phyloP scores from a whole-genome alignment of 176 grass and related monocot genomes.

The Metroxylon sagu region DNA sequence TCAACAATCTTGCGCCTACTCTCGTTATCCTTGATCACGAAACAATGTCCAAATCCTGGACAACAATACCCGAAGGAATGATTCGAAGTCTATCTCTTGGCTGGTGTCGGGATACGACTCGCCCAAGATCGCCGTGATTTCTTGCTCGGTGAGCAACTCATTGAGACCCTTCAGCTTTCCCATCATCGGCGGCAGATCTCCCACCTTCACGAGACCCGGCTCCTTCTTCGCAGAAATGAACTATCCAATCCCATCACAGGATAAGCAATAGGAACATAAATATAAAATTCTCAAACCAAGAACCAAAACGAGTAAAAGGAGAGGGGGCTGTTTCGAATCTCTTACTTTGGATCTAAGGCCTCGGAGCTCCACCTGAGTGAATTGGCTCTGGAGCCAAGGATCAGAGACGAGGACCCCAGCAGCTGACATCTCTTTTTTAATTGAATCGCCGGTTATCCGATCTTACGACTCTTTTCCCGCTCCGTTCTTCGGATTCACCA shows the following conservation, averaged over 20 bases:
- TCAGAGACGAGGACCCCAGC: slow-evolving; percentile 87
- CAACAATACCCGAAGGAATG: slow-evolving; percentile 54
- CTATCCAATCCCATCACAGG: slow-evolving; percentile 26
- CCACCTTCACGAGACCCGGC: slow-evolving; percentile 55
- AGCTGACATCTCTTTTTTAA: no score
- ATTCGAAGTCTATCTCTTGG: slow-evolving; percentile 87
- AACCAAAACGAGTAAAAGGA: neutral
- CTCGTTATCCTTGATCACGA: no score
- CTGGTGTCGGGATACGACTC: slow-evolving; percentile 51
- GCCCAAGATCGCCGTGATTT: slow-evolving; percentile 50
- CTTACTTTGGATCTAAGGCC: slow-evolving; percentile 80
- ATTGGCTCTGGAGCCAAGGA: slow-evolving; percentile 90
- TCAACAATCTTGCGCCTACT: no score
- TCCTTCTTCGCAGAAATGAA: slow-evolving; percentile 63
- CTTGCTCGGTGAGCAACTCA: slow-evolving; percentile 53
- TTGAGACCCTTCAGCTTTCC: slow-evolving; percentile 72
- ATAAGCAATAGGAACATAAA: neutral
- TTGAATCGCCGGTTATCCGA: no score
- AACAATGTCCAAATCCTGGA: no score
- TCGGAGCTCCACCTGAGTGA: slow-evolving; percentile 98
- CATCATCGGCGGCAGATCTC: slow-evolving; percentile 72
- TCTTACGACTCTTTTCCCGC: no score
- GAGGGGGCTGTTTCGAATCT: neutral
- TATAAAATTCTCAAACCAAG: neutral
- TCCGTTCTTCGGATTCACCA: no score